phyloP scores from a whole-genome alignment of 2,329 filamentous ascomycete genomes.

The Sporothrix curviconia region DNA sequence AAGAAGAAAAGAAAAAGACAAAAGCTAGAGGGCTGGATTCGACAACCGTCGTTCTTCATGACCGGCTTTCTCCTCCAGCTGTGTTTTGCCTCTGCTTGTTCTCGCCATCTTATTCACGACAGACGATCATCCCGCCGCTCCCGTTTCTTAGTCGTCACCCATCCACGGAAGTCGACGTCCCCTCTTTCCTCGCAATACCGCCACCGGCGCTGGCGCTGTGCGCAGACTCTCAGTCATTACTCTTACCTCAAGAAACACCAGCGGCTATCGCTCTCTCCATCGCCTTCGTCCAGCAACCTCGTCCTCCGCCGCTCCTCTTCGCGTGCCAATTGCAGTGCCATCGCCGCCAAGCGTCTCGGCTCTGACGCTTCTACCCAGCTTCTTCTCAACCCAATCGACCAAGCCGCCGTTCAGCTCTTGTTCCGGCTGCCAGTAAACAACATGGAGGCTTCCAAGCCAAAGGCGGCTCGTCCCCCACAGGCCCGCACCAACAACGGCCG shows the following conservation, averaged over 20 bases:
- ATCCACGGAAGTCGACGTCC: conserved; percentile 31
- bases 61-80: conserved; percentile 40
- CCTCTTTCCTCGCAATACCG: conserved; percentile 26
- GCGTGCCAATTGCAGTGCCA: not conserved
- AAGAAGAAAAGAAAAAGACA: not conserved
- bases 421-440: conserved; percentile 6
- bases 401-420: conserved; percentile 18
- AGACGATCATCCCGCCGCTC: conserved; percentile 34
- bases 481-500: not conserved
- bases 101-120: conserved; percentile 40
- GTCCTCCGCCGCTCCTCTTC: not conserved
- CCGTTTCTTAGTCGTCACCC: conserved; percentile 39
- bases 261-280: conserved; percentile 14
- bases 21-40: not conserved
- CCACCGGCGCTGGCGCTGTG: conserved; percentile 29
- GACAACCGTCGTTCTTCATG: conserved; percentile 36
- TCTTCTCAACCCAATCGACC: conserved; percentile 17
- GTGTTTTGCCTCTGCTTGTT: conserved; percentile 41
- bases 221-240: conserved; percentile 33
- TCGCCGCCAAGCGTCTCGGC: not conserved
- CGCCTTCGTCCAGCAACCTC: conserved; percentile 3
- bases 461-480: conserved; percentile 7
- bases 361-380: not conserved
- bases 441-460: conserved; percentile 14
- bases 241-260: conserved; percentile 32